Base-by-base conservation (phyloP, 225 moss, liverwort and hornwort species). In the Polytrichum commune region DNA sequence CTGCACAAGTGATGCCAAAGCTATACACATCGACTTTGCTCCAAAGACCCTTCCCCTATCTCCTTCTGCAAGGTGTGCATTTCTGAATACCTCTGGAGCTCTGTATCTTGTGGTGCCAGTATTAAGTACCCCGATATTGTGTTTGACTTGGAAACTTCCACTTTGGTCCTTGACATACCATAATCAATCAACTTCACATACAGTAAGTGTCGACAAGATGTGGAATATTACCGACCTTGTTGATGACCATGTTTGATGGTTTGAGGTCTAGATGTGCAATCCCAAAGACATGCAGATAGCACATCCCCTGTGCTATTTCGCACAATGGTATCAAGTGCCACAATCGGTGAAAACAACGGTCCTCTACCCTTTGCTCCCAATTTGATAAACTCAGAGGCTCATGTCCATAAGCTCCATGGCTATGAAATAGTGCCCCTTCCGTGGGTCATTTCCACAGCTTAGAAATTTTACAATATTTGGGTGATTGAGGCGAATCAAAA, bases 391-490 rank as follows among this genome's bases (percentile, higher is more conserved):
- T 20, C 19, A 53, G 32, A 73, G 73, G 20, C 63, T 78, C 78
- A 55, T 78, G 7, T 73, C 28, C 73, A 78, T 63, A 3, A 78
- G 69, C 64, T 78, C 78, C 73, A 78, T 78, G 18, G 73, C 63
- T 13, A 78, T 78, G 9, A 73, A 73, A 68, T 68, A 23, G 19
- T 78, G 54, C 5, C 56, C 69, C 22, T 5, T 55, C 18, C 64
- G 60, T 19, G n/a, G 13, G 20, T 29, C 28, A 69, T 5, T 68
- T 18, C 78, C 73, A 56, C 73, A 63, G 28, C 73, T 69, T 24
- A 72, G 56, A 7, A 73, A 78, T 56, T 72, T 78, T 19, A 73
- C 63, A 35, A 78, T 72, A 10, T 18, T 26, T 18, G 73, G 78
- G 68, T 73, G 72, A 23, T 78, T 78, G 38, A 68, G 69, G 38